phyloP scores from a whole-genome alignment of 2,329 filamentous ascomycete species.

The Rasamsonia emersonii region DNA sequence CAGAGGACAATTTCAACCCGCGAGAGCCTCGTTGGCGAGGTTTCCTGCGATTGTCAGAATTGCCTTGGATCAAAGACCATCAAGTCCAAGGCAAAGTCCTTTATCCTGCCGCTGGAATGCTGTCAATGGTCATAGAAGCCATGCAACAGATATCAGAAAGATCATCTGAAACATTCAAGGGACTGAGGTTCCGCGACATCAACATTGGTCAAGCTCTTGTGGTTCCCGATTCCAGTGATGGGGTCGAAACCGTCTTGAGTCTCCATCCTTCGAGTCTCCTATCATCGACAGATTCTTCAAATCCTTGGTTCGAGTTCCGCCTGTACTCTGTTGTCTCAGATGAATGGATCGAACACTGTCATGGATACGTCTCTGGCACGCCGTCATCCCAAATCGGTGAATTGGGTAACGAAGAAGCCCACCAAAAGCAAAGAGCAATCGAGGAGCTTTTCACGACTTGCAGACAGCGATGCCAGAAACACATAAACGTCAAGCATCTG shows the following conservation, averaged over 20 bases:
- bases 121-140: slow-evolving; percentile 25
- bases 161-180: neutral
- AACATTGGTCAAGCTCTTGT: slow-evolving; percentile 6
- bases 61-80: slow-evolving; percentile 16
- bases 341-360: slow-evolving; percentile 19
- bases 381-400: no score
- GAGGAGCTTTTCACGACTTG: slow-evolving; percentile 1
- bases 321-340: slow-evolving; percentile 15
- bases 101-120: slow-evolving; percentile 23
- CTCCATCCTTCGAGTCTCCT: neutral
- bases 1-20: slow-evolving; percentile 1
- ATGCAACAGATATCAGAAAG: slow-evolving; percentile 1
- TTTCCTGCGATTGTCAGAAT: slow-evolving; percentile 14
- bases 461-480: slow-evolving; percentile 3
- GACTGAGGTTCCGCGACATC: slow-evolving; percentile 10
- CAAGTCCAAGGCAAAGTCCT: slow-evolving; percentile 15
- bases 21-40: slow-evolving; percentile 15
- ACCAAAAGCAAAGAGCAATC: neutral
- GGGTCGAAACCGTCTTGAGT: slow-evolving; percentile 1
- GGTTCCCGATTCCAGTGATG: slow-evolving; percentile 5
- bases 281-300: neutral
- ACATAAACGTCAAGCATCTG: slow-evolving; percentile 14
- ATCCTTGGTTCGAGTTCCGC: slow-evolving; percentile 12
- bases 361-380: slow-evolving; percentile 8
- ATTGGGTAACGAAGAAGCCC: no score